phyloP scores from a whole-genome alignment of 305 asterid species.

The Euphrasia arctica region DNA sequence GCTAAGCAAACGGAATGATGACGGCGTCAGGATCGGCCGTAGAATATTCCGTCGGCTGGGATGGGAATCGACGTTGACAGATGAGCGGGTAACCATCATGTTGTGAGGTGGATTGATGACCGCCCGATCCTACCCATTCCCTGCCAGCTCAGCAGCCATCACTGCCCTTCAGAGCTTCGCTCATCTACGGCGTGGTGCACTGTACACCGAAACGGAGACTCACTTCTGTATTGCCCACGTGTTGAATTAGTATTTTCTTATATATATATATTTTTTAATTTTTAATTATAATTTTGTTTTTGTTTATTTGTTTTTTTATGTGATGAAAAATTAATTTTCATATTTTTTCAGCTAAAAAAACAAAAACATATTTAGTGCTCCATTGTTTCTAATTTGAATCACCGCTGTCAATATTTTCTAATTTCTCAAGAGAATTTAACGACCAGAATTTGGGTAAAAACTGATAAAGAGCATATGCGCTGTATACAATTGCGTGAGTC shows the following conservation, averaged over 20 bases:
- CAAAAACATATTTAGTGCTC: too few species aligned
- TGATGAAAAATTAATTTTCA: too few species aligned
- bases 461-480: constrained; percentile 7
- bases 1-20: constrained; percentile 21
- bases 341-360: too few species aligned
- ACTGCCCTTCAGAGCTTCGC: constrained; percentile 6
- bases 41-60: constrained; percentile 10
- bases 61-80: constrained; percentile 16
- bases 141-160: constrained; percentile 37
- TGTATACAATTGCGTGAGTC: background rate
- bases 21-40: constrained; percentile 9
- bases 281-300: too few species aligned
- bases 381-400: background rate
- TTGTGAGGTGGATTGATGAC: constrained; percentile 36
- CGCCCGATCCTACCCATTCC: constrained; percentile 31
- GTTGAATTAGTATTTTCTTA: too few species aligned
- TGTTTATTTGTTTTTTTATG: too few species aligned
- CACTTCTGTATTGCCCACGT: too few species aligned
- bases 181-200: constrained; percentile 3
- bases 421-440: constrained; percentile 15
- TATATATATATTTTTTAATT: too few species aligned
- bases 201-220: background rate
- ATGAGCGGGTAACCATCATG: constrained; percentile 26
- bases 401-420: constrained; percentile 18
- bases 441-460: constrained; percentile 25